These are phyloP conservation scores for Cytospora mali DNA, from an alignment of 2,329 filamentous ascomycete genomes.

Conservation along the genomic window DNA sequence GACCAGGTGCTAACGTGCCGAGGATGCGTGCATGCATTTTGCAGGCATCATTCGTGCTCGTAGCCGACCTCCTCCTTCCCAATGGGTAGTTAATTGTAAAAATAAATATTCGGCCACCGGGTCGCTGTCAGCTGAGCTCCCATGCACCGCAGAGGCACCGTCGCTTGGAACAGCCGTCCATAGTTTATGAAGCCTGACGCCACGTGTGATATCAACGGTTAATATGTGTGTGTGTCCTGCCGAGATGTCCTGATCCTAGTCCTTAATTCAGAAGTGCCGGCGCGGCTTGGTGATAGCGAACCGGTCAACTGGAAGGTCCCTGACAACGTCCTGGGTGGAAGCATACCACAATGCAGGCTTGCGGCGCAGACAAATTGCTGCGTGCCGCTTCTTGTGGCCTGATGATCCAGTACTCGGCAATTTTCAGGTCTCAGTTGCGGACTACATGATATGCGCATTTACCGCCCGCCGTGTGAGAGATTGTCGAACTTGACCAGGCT, in stretches of 20 bases:
- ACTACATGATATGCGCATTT: not conserved
- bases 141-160: slow-evolving; percentile 11
- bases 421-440: not conserved
- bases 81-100: not conserved
- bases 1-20: slow-evolving; percentile 14
- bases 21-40: slow-evolving; percentile 12
- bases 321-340: slow-evolving; percentile 4
- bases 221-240: slow-evolving; percentile 1
- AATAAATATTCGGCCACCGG: not conserved
- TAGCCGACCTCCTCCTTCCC: not conserved
- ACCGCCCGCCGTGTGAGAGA: not conserved
- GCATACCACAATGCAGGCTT: slow-evolving; percentile 15
- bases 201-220: slow-evolving; percentile 24
- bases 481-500: not conserved
- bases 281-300: slow-evolving; percentile 11
- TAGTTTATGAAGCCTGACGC: slow-evolving; percentile 7
- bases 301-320: slow-evolving; percentile 7
- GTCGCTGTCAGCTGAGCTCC: slow-evolving; percentile 15
- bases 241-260: slow-evolving; percentile 20
- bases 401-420: not conserved
- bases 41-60: slow-evolving; percentile 2
- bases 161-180: slow-evolving; percentile 11
- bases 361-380: slow-evolving; percentile 19
- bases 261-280: slow-evolving; percentile 19
- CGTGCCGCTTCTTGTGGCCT: slow-evolving; percentile 19